Conservation (phyloP, 2,329 filamentous ascomycete genomes). For the Xylariaceae sp. region DNA sequence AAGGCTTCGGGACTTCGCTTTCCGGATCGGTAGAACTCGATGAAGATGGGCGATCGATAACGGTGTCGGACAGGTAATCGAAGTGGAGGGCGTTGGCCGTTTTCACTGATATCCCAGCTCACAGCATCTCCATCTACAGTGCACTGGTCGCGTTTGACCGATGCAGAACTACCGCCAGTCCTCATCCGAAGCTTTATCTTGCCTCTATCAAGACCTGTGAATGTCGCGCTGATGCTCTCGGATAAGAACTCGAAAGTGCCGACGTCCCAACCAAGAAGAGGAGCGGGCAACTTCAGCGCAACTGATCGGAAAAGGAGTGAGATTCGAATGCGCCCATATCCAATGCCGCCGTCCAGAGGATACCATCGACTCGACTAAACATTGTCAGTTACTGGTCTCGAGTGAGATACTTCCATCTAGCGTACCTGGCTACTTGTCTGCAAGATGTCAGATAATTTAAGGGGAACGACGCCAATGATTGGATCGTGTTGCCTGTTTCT, state of each 20-base stretch:
- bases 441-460: slow-evolving; percentile 83
- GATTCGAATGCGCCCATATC: slow-evolving; percentile 84
- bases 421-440: slow-evolving; percentile 71
- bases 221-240: slow-evolving; percentile 59
- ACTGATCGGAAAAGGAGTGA: slow-evolving; percentile 86
- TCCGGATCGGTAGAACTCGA: slow-evolving; percentile 71
- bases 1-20: slow-evolving; percentile 70
- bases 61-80: slow-evolving; percentile 84
- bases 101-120: slow-evolving; percentile 44
- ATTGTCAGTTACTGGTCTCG: slow-evolving; percentile 23
- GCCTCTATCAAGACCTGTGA: slow-evolving; percentile 47
- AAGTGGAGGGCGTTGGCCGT: slow-evolving; percentile 42
- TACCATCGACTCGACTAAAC: slow-evolving; percentile 67
- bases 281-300: slow-evolving; percentile 76
- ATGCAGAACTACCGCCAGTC: slow-evolving; percentile 77
- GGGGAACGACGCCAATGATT: slow-evolving; percentile 82
- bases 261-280: slow-evolving; percentile 88
- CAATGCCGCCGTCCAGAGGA: slow-evolving; percentile 89
- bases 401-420: background rate
- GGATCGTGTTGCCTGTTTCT: slow-evolving; percentile 91
- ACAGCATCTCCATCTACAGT: slow-evolving; percentile 52
- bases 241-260: slow-evolving; percentile 87
- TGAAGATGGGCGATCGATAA: slow-evolving; percentile 82
- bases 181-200: slow-evolving; percentile 74
- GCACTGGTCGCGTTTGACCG: slow-evolving; percentile 60